Conservation (phyloP, 257 asterid species). For the Solanum sejunctum region DNA sequence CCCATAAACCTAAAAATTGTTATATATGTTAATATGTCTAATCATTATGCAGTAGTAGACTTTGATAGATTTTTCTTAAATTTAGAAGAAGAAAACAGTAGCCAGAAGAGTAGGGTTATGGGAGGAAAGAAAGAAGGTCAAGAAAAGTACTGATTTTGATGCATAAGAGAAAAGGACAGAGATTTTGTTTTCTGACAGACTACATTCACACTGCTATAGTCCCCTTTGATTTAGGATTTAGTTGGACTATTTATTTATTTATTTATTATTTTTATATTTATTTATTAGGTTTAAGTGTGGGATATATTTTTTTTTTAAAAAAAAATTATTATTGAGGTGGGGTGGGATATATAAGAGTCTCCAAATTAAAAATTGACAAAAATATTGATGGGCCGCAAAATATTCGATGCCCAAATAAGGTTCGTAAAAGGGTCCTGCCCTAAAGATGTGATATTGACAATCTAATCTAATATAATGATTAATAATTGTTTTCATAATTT, state of each 20-base stretch:
- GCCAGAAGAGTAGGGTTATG: neutral
- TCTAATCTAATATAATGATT: no score
- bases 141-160: slow-evolving; percentile 1
- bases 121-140: neutral
- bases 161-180: slow-evolving; percentile 5
- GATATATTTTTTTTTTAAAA: neutral
- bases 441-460: no score
- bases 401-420: no score
- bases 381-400: no score
- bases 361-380: no score
- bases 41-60: neutral
- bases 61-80: neutral
- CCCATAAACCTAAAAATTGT: neutral
- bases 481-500: no score
- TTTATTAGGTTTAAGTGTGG: neutral
- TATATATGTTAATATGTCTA: neutral
- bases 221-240: slow-evolving; percentile 15
- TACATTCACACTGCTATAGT: neutral
- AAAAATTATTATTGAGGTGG: neutral
- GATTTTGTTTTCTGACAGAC: slow-evolving; percentile 10
- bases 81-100: neutral
- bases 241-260: neutral
- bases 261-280: neutral
- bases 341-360: neutral
- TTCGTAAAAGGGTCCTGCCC: no score